Base-by-base conservation (phyloP, 2,329 filamentous ascomycete species). In the Botrytis byssoidea region DNA sequence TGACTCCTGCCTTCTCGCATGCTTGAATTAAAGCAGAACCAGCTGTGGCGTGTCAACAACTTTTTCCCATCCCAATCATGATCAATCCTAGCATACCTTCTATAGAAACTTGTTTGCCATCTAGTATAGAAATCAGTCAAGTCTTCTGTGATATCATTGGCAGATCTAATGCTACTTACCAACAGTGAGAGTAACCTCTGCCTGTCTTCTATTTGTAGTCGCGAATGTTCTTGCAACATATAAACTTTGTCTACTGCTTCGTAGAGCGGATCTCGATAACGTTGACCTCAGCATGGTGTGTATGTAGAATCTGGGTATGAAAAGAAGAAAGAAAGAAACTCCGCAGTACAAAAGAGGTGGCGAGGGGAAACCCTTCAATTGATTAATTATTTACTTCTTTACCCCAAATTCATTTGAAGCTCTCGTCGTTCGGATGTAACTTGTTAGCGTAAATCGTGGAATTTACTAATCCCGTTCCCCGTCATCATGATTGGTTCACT, bases 31-130 rank as follows among this genome's bases (percentile, higher is more conserved):
- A 89, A 82, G 96, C 95, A 80, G 96, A 96, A 78, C 95, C 95
- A 85, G 95, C 95, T 97, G 83, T 83, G 81, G 74, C 78, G 80
- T 72, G 74, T 82, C 87, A 81, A 87, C 82, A 75, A 77, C 73
- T 46, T 74, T 64, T 68, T 32, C 76, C 76, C 72, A 68, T 44
- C 75, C 72, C 80, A 79, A 59, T 66, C 64, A n/a, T 63, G 37
- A 70, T 14, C 37, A 66, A 20, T 71, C 46, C 42, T 66, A 51
- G 76, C 76, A 64, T 91, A 97, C 94, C 94, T 93, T 98, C 94
- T 83, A 99, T 94, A 76, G 94, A 97, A 73, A 99, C 92, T 86
- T 98, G 97, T 88, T 97, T 97, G 83, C 95, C 96, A 90, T 99
- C 95, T 95, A 82, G 63, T 78, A 76, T 76, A 77, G 74, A 66